Evolutionary conservation across 1,284 basidiomycete species (phyloP), one percentile per base, ranked within the genome.

Genomic region (Cutaneotrichosporon cyanovorans): DNA sequence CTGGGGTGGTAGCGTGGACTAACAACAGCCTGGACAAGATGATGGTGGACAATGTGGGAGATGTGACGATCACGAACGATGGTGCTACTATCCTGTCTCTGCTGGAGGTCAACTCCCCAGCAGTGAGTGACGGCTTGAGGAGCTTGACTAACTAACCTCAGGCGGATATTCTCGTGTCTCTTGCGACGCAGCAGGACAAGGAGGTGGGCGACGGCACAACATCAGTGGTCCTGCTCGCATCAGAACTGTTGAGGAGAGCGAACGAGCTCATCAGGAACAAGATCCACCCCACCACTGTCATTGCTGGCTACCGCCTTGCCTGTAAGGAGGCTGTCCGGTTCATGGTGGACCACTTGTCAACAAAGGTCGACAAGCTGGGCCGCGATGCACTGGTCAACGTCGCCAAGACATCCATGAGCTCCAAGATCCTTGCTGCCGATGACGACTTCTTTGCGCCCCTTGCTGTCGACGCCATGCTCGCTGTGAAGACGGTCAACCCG

Each of bases 141-240:
- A n/a, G n/a, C n/a, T 23, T 8, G 22, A 12, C n/a, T n/a, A 31
- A 22, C 22, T 43, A 14, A 41, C 36, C 5, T 10, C 61, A 64
- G 74, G 66, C 88, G 28, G 83, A 89, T 53, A 93, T 98, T 55
- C 88, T 99, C 57, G 93, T 98, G 43, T 92, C 97, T 72, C 83
- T 99, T 37, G 92, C 95, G 1, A 91, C 97, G 74, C 97, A 98
- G 69, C 93, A 98, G 73, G 95, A 99, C 73, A 96, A 93, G 71
- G 95, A 99, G 75, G 95, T 99, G 25, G 95, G 95, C 37, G 95
- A 99, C 74, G 95, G 95, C 12, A 99, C 95, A 8, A 99, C 95
- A 2, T 97, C 92, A 11, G 95, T 99, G 37, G 95, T 99, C 37
- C 88, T 99, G 60, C 82, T 99, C 62, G 91, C 93, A 40, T 90